Evolutionary conservation across 495 filamentous ascomycete genomes (phyloP), one percentile per base, ranked within the genome.

Genomic region (Penicillium diatomitis): DNA sequence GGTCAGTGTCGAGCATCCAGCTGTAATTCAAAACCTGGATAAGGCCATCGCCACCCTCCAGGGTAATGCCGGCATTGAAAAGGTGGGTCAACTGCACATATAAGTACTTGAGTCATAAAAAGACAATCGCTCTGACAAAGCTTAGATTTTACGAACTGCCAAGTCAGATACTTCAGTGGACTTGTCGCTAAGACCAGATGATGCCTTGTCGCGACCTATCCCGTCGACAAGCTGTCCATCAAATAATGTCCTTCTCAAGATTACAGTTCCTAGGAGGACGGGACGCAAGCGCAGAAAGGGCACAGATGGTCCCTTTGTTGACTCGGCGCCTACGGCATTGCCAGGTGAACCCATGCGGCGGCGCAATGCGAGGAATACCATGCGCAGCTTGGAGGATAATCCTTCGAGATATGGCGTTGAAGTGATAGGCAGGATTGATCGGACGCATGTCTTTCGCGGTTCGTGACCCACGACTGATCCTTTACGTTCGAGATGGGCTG

Each of bases 401-500:
- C 63, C 75, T 0, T 77, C 72, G 0, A 80, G 70, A 12, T 94
- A 94, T 62, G 68, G 68, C 5, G 71, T 90, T 42, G 81, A 90
- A 56, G 71, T 81, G 6, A 71, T 92, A 2, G 92, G 88, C 2
- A 68, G 77, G 32, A 78, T 98, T 44, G 74, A 78, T 32, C 78
- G 84, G 38, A 91, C 88, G 6, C 90, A 97, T 73, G 81, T 91
- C 27, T 97, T 92, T 63, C 80, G 92, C 69, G 76, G 84, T 87
- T 43, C 40, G 38, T 38, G 8, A 10, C 4, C 31, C 38, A n/a
- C 29, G 1, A 44, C 34, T 1, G 32, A 41, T 52, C 47, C 20
- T 32, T 10, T 6, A 9, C 12, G 41, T 20, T 5, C 3, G 48
- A 43, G 20, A 20, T 20, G 20, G 20, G 20, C 20, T 20, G 20